phyloP scores from a whole-genome alignment of 2,329 filamentous ascomycete genomes.

The Ophiocordyceps camponoti-leonardi region DNA sequence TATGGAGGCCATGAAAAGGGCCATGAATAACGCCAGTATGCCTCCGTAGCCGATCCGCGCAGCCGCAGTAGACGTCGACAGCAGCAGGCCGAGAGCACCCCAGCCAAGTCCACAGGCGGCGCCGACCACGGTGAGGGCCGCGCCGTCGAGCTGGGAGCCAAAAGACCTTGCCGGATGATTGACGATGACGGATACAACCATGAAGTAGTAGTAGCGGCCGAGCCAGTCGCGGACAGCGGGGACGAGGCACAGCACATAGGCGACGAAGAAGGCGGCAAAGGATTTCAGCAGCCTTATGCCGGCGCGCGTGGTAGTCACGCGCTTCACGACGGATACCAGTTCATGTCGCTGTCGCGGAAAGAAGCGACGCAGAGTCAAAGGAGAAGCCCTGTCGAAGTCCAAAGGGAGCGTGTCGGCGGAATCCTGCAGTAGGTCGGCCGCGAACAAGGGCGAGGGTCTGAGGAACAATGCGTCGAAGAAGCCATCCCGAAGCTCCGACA shows the following conservation, averaged over 20 bases:
- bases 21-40: constrained; percentile 35
- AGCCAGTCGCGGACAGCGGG: constrained; percentile 29
- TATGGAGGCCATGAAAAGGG: constrained; percentile 31
- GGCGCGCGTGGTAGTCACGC: constrained; percentile 28
- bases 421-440: constrained; percentile 20
- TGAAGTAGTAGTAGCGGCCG: constrained; percentile 36
- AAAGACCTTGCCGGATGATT: constrained; percentile 39
- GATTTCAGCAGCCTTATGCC: constrained; percentile 34
- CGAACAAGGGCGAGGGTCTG: constrained; percentile 20
- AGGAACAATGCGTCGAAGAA: constrained; percentile 31
- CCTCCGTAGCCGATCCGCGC: constrained; percentile 33
- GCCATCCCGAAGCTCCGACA: constrained; percentile 25
- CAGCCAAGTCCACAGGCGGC: constrained; percentile 35
- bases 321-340: constrained; percentile 18
- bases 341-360: constrained; percentile 29
- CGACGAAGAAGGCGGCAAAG: constrained; percentile 37
- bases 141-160: constrained; percentile 39
- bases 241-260: constrained; percentile 37
- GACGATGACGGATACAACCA: constrained; percentile 36
- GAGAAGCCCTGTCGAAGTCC: constrained; percentile 26
- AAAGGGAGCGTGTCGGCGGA: constrained; percentile 27
- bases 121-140: constrained; percentile 33
- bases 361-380: constrained; percentile 27
- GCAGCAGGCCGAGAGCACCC: constrained; percentile 33
- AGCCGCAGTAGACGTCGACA: constrained; percentile 30